Evolutionary conservation across 257 asterid genomes (phyloP).

Genomic region (Vinca minor): DNA sequence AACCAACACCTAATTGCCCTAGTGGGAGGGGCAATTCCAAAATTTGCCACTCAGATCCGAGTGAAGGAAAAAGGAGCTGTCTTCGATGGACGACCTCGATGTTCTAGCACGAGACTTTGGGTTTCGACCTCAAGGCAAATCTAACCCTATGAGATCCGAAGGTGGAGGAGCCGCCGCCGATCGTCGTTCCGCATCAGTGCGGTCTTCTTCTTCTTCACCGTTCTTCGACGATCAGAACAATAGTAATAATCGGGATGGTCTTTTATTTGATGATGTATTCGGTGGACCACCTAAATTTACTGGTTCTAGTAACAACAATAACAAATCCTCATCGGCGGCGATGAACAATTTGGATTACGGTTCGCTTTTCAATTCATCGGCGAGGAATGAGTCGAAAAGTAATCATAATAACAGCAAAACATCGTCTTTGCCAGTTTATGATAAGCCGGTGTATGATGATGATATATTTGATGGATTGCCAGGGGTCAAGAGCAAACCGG

Average conservation of each 20-base stretch:
- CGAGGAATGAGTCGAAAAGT: conserved; percentile 32
- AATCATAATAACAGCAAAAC: conserved; percentile 21
- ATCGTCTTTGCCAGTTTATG: conserved; percentile 69
- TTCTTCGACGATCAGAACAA: conserved; percentile 17
- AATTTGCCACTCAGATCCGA: too few relatives aligned
- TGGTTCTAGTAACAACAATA: conserved; percentile 27
- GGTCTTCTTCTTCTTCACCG: conserved; percentile 29
- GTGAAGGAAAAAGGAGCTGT: too few relatives aligned
- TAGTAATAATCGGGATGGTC: conserved; percentile 23
- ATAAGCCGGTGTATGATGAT: conserved; percentile 90
- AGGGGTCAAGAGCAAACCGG: conserved; percentile 69
- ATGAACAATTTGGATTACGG: conserved; percentile 60
- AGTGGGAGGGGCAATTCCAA: conserved; percentile 20
- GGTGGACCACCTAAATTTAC: conserved; percentile 67
- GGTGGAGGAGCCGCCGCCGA: too few relatives aligned
- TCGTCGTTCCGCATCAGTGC: conserved; percentile 41
- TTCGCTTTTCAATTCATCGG: conserved; percentile 27
- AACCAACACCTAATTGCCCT: conserved; percentile 13
- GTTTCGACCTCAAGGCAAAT: conserved; percentile 60
- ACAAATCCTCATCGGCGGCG: conserved; percentile 21
- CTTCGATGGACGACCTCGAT: conserved; percentile 96
- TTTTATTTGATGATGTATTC: conserved; percentile 57
- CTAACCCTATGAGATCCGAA: conserved; percentile 90
- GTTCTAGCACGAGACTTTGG: conserved; percentile 70
- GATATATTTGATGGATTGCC: conserved; percentile 92